These are phyloP conservation scores for Auricularia cornea DNA, from an alignment of 768 basidiomycete species.

Conservation along the genomic window DNA sequence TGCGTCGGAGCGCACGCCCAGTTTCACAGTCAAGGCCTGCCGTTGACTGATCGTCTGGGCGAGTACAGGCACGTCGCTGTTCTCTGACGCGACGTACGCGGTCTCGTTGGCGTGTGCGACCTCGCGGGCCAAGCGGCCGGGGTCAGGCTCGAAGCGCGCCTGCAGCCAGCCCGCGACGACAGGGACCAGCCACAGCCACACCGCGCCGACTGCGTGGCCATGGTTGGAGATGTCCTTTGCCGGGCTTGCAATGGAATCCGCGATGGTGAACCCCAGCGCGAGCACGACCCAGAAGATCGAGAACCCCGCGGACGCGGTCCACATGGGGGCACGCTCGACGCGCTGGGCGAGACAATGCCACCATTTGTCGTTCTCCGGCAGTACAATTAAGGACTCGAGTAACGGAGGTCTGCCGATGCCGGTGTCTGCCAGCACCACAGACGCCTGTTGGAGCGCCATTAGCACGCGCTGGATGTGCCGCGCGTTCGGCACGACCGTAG, in stretches of 20 bases:
- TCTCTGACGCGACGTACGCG: neutral
- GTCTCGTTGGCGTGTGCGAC: conserved; percentile 21
- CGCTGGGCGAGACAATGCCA: conserved; percentile 27
- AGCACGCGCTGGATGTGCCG: conserved; percentile 27
- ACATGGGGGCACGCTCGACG: conserved; percentile 31
- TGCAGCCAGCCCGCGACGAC: conserved; percentile 35
- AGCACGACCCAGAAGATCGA: conserved; percentile 38
- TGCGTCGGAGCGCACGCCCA: conserved; percentile 6
- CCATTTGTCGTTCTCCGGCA: conserved; percentile 35
- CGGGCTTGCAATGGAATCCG: conserved; percentile 14
- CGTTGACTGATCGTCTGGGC: neutral
- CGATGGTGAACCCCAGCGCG: conserved; percentile 33
- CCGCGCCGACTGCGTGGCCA: conserved; percentile 31
- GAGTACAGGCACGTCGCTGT: neutral
- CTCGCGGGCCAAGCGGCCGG: conserved; percentile 22
- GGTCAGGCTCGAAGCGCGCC: conserved; percentile 33
- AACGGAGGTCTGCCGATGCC: neutral
- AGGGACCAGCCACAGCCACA: conserved; percentile 38
- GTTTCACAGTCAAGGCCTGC: neutral
- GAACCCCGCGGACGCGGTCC: conserved; percentile 31
- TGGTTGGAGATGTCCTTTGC: conserved; percentile 19
- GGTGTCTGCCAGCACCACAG: conserved; percentile 23
- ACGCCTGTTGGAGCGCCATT: conserved; percentile 35
- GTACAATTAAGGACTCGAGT: conserved; percentile 34
- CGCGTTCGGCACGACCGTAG: conserved; percentile 20